These are phyloP conservation scores for Fallopia convolvulus DNA, from an alignment of 148 eudicot genomes.

Conservation along the genomic window DNA sequence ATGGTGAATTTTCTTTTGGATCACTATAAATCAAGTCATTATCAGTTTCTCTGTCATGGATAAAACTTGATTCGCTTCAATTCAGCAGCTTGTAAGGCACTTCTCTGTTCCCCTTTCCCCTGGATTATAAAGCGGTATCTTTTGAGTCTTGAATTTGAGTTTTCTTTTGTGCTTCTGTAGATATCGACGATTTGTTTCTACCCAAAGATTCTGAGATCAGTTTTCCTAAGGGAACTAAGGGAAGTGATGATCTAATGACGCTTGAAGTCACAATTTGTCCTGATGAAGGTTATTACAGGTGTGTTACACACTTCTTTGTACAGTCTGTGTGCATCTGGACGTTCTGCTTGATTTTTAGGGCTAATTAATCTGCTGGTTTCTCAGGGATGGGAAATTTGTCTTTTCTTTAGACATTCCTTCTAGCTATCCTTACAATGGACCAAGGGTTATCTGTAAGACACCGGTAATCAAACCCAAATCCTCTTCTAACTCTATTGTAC, in stretches of 20 bases:
- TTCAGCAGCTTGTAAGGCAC: too few species aligned
- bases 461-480: neutral
- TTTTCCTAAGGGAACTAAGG: too few species aligned
- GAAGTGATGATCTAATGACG: neutral
- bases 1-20: neutral
- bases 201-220: neutral
- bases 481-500: neutral
- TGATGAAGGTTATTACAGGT: neutral
- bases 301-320: neutral
- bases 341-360: too few species aligned
- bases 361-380: neutral
- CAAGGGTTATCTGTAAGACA: neutral
- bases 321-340: too few species aligned
- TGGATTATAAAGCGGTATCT: neutral
- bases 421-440: neutral
- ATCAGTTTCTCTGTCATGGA: neutral
- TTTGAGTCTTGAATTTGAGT: neutral
- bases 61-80: neutral
- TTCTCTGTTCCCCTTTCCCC: neutral
- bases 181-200: neutral
- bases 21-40: neutral
- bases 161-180: neutral
- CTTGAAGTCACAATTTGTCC: slow-evolving; percentile 4
- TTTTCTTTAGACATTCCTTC: neutral
- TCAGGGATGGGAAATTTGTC: neutral